Base-by-base conservation (phyloP, 2,329 filamentous ascomycete genomes). In the Teratosphaeria nubilosa region DNA sequence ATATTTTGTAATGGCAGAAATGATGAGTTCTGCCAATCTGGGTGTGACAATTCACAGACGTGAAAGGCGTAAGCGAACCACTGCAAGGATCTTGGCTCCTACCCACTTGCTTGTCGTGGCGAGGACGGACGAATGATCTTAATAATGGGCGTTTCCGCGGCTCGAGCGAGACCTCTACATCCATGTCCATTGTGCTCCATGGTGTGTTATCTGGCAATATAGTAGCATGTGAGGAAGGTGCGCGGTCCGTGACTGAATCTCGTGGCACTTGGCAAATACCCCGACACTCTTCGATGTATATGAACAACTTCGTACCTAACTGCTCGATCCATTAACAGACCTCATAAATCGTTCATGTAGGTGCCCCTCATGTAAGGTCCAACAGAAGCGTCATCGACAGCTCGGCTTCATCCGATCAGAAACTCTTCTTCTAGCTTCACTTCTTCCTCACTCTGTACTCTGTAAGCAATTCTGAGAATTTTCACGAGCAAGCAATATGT, bases 401-500 rank as follows among this genome's bases (percentile, higher is more conserved):
- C 16, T n/a, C 20, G 41, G n/a, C n/a, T 48, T 48, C 9, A 48
- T n/a, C 41, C 41, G 41, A 48, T 16, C 20, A 20, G 41, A 48
- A 20, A 16, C 13, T 30, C 27, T n/a, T 41, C 34, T 41, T 48
- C 41, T 48, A 22, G 41, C 41, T 48, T 48, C 41, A 22, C 41
- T 41, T 41, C 34, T 41, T 41, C 6, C 2, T 34, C 32, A 34
- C 32, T 34, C 27, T 30, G 7, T 30, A 30, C 6, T 13, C 16
- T 30, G 16, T n/a, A 16, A 14, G 48, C 32, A 50, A 25, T 34
- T n/a, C 20, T 34, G 41, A 13, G n/a, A 6, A 24, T 10, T 31
- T 37, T 25, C 51, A 14, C 11, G 3, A 7, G 16, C 20, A 4
- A 48, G 41, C n/a, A 54, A 30, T 5, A 72, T 72, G 71, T 64